Evolutionary conservation across 2,329 filamentous ascomycete species (phyloP).

Genomic region (Botrytis medusae): DNA sequence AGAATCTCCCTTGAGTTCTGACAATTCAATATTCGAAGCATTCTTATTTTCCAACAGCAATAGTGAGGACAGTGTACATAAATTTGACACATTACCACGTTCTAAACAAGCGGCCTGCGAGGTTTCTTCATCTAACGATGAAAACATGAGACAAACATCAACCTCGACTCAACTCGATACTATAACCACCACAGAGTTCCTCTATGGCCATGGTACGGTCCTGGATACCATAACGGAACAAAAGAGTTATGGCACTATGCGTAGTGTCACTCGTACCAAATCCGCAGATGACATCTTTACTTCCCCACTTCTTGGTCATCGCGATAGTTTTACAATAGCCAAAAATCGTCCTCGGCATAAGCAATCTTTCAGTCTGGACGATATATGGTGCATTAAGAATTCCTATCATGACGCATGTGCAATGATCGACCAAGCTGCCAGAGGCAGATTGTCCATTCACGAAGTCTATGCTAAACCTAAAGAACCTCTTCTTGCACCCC

Average conservation of each 20-base stretch:
- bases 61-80: constrained; percentile 34
- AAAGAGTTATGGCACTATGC: constrained; percentile 42
- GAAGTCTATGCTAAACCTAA: constrained; percentile 39
- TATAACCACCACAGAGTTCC: constrained; percentile 33
- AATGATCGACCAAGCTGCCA: constrained; percentile 30
- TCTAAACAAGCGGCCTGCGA: constrained; percentile 7
- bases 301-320: constrained; percentile 35
- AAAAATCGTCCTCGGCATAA: constrained; percentile 36
- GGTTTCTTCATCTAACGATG: constrained; percentile 3
- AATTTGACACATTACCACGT: constrained; percentile 24
- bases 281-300: constrained; percentile 35
- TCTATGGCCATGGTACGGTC: constrained; percentile 45
- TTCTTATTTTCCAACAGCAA: constrained; percentile 40
- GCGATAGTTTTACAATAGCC: constrained; percentile 35
- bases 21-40: constrained; percentile 44
- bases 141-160: constrained; percentile 19
- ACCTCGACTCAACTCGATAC: constrained; percentile 12
- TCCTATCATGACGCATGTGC: constrained; percentile 37
- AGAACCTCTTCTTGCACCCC: constrained; percentile 35
- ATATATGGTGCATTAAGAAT: constrained; percentile 38
- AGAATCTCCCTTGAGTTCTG: constrained; percentile 39
- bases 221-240: constrained; percentile 46
- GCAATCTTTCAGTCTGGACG: constrained; percentile 42
- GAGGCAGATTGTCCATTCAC: constrained; percentile 27
- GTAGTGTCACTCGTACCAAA: constrained; percentile 32